These are phyloP conservation scores for Rachicladosporium sp. DNA, from an alignment of 2,329 filamentous ascomycete genomes.

Conservation along the genomic window DNA sequence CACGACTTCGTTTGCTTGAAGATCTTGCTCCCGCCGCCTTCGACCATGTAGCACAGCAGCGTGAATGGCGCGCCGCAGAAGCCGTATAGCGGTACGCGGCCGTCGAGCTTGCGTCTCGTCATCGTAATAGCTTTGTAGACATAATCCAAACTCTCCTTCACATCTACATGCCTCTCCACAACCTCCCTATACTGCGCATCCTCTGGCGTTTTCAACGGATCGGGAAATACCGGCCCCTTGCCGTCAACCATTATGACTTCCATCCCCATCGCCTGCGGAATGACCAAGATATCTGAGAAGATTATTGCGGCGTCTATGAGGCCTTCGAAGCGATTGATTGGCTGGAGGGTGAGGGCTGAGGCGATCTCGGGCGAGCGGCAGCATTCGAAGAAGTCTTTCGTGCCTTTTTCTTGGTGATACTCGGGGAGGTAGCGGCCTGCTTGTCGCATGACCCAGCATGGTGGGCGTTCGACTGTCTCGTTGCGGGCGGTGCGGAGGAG, in stretches of 20 bases:
- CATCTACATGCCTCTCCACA: constrained; percentile 67
- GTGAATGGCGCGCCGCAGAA: constrained; percentile 98
- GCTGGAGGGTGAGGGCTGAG: constrained; percentile 86
- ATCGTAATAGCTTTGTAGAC: constrained; percentile 92
- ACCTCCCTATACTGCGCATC: constrained; percentile 75
- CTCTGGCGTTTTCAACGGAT: constrained; percentile 64
- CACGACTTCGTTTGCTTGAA: constrained; percentile 92
- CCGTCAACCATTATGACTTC: constrained; percentile 94
- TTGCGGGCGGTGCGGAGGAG: constrained; percentile 82
- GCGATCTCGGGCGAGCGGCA: constrained; percentile 88
- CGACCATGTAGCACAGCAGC: constrained; percentile 95
- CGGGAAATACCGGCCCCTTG: constrained; percentile 88
- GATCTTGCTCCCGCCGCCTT: constrained; percentile 89
- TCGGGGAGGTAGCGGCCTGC: constrained; percentile 95
- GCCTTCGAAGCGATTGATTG: constrained; percentile 78
- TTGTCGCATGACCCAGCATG: constrained; percentile 99
- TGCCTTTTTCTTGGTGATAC: constrained; percentile 90
- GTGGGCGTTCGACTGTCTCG: constrained; percentile 80
- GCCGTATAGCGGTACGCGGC: constrained; percentile 82
- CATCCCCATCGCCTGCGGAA: constrained; percentile 98
- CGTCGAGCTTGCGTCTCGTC: constrained; percentile 75
- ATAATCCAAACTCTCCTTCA: constrained; percentile 74
- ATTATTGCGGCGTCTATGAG: constrained; percentile 96
- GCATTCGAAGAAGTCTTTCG: constrained; percentile 91
- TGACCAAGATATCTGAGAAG: constrained; percentile 95